Evolutionary conservation across 768 basidiomycete species (phyloP).

Genomic region (Trametes punicea): DNA sequence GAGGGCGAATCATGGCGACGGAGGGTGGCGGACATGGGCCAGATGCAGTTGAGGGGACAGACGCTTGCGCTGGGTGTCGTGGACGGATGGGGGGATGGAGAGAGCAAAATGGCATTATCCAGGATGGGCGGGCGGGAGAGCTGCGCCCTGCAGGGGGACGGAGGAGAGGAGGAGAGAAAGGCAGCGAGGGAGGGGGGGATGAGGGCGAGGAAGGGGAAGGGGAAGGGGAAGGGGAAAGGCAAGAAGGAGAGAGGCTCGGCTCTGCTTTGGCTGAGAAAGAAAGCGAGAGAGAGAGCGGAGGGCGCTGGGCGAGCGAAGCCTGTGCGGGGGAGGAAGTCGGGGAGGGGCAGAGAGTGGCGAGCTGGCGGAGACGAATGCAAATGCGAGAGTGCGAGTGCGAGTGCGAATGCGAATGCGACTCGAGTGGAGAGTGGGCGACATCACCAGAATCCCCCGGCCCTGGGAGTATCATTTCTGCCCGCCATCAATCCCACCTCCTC

Average conservation of each 20-base stretch:
- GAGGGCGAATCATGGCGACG: slow-evolving; percentile 6
- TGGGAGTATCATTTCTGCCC: not conserved
- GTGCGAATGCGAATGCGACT: too few species aligned
- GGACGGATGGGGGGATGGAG: slow-evolving; percentile 18
- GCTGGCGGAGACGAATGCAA: not conserved
- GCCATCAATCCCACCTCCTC: not conserved
- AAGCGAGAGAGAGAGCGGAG: slow-evolving; percentile 19
- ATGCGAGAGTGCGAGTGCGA: not conserved
- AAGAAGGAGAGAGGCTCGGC: slow-evolving; percentile 2
- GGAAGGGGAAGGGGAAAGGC: slow-evolving; percentile 25
- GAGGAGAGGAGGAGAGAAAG: slow-evolving; percentile 28
- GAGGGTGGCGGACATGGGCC: slow-evolving; percentile 21
- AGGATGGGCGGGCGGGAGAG: slow-evolving; percentile 21
- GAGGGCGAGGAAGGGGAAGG: slow-evolving; percentile 16
- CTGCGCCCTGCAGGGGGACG: slow-evolving; percentile 17
- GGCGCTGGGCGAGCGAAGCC: too few species aligned
- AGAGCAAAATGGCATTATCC: slow-evolving; percentile 33
- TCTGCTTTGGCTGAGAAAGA: not conserved
- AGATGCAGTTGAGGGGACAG: slow-evolving; percentile 25
- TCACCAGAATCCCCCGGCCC: not conserved
- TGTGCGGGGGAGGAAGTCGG: too few species aligned
- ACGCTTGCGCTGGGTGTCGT: slow-evolving; percentile 21
- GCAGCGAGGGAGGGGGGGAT: slow-evolving; percentile 10
- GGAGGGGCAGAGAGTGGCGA: not conserved
- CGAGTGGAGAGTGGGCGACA: not conserved